Conservation (phyloP, 2,329 filamentous ascomycete species). For the Fusarium sp. region DNA sequence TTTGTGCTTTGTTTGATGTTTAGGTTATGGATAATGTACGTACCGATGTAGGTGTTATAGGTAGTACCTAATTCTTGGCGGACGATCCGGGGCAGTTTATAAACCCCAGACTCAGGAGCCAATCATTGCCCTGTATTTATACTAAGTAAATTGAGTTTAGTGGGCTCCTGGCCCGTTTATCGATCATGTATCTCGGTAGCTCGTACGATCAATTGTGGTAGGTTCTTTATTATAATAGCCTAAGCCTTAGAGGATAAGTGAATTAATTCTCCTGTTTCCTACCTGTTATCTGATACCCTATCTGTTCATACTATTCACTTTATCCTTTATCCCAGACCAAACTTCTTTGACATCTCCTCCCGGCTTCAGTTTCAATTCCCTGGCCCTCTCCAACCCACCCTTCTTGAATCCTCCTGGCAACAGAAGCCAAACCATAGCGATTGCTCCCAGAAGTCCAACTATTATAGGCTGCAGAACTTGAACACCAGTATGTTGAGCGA, state of each 20-base stretch:
- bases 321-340: conserved; percentile 30
- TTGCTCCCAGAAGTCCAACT: conserved; percentile 59
- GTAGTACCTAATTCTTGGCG: conserved; percentile 5
- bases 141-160: conserved; percentile 3
- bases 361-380: conserved; percentile 51
- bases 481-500: conserved; percentile 69
- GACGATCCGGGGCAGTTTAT: conserved; percentile 1
- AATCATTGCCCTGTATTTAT: background rate
- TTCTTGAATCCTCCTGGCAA: conserved; percentile 54
- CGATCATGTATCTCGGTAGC: too few relatives aligned
- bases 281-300: background rate
- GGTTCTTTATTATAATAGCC: too few relatives aligned
- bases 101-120: conserved; percentile 1
- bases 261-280: too few relatives aligned
- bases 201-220: too few relatives aligned
- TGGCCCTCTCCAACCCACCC: conserved; percentile 56
- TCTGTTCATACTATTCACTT: background rate
- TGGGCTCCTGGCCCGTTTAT: background rate
- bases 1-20: background rate
- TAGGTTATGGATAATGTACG: background rate
- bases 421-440: conserved; percentile 59
- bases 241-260: too few relatives aligned
- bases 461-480: conserved; percentile 67
- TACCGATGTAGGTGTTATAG: background rate
- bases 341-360: conserved; percentile 48